Conservation (phyloP, 768 basidiomycete species). For the Termitomyces heimii region DNA sequence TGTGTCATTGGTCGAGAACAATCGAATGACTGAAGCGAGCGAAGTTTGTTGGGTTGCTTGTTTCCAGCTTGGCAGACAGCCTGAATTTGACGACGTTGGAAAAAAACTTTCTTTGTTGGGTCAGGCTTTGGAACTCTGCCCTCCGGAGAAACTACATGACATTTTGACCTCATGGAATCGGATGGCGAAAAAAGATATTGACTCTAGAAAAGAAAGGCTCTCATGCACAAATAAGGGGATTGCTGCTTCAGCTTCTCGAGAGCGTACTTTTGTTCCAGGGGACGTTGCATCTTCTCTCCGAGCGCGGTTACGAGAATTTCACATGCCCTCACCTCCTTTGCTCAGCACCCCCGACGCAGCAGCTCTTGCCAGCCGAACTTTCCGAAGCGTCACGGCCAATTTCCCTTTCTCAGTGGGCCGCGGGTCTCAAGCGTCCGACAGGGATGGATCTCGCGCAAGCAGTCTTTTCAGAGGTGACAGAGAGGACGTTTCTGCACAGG, state of each 20-base stretch:
- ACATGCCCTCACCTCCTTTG: slow-evolving; percentile 63
- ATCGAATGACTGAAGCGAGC: slow-evolving; percentile 48
- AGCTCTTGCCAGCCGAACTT: slow-evolving; percentile 73
- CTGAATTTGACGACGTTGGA: slow-evolving; percentile 63
- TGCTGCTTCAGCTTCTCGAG: slow-evolving; percentile 10
- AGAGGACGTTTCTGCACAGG: slow-evolving; percentile 68
- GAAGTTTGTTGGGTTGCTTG: slow-evolving; percentile 90
- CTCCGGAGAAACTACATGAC: slow-evolving; percentile 70
- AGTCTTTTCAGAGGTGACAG: slow-evolving; percentile 36
- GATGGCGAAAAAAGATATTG: slow-evolving; percentile 62
- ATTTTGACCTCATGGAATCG: slow-evolving; percentile 76
- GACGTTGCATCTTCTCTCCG: slow-evolving; percentile 49
- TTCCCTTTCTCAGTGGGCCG: slow-evolving; percentile 60
- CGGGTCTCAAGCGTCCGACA: slow-evolving; percentile 30
- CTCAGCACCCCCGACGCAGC: slow-evolving; percentile 74
- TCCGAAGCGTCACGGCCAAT: slow-evolving; percentile 69
- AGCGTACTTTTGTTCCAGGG: slow-evolving; percentile 17
- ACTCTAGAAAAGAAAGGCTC: slow-evolving; percentile 39
- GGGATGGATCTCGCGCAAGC: slow-evolving; percentile 39
- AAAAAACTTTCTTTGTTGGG: slow-evolving; percentile 72
- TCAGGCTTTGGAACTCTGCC: slow-evolving; percentile 81
- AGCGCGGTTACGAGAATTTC: slow-evolving; percentile 57
- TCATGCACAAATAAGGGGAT: slow-evolving; percentile 20
- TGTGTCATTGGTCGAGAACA: slow-evolving; percentile 24
- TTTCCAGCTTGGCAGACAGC: slow-evolving; percentile 80